Base-by-base conservation (phyloP, 192 early-diverging fungal species). In the Lunasporangiospora selenospora region DNA sequence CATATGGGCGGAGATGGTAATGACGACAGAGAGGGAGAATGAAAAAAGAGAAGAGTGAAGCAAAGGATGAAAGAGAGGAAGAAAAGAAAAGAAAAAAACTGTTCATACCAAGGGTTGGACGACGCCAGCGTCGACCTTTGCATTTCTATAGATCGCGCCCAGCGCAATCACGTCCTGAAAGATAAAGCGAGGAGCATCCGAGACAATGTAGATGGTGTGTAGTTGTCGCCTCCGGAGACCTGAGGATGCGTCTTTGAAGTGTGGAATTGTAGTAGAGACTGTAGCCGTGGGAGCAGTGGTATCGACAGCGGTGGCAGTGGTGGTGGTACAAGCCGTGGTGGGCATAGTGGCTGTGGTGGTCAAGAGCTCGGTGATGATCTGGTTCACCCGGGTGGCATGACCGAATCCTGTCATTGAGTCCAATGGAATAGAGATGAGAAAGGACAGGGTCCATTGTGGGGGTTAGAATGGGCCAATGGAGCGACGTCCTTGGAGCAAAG, bases 71-170 rank as follows among this genome's bases (percentile, higher is more conserved):
- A 48, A 48, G 26, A 15, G 18, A n/a, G n/a, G n/a, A n/a, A n/a
- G n/a, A n/a, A 16, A 42, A n/a, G n/a, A n/a, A n/a, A n/a, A n/a
- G n/a, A n/a, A n/a, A n/a, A n/a, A n/a, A n/a, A n/a, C n/a, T n/a
- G 42, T 58, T 26, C 6, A 15, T 47, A 59, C 57, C 37, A 83
- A 54, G 36, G 83, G 79, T 50, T 86, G 84, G 29, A 85, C 65
- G n/a, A 86, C 84, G 26, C 84, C 84, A 8, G 82, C 78, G 51
- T 86, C 84, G 48, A 86, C 80, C 13, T 79, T 75, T 6, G 83
- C 78, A 58, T 82, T 66, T 11, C 84, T 75, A 59, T 84, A 84
- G 5, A 56, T 59, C 27, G 83, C 83, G 10, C 83, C 83, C 3
- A 76, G 16, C 21, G 51, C 53, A 39, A 75, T 82, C 9, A 79